A percentile compares a stretch with the other conserved stretches of the same genome.
These are phyloP conservation scores for Wickerhamiella musiphila DNA, from an alignment of 805 yeast genomes.

Conservation along the genomic window DNA sequence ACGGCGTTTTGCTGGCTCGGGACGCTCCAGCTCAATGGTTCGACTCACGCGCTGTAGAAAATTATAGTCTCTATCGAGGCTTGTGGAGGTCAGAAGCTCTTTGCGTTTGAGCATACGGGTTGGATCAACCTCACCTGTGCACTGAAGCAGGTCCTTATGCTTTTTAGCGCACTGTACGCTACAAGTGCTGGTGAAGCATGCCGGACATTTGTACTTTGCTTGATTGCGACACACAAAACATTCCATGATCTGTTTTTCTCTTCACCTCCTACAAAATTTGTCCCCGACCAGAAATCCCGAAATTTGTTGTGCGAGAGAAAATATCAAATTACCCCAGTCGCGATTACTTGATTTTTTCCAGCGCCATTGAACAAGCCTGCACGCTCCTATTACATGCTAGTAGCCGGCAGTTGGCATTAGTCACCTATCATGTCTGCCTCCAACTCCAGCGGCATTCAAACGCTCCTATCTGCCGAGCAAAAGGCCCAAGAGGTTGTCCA, in stretches of 20 bases:
- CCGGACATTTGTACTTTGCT: constrained; percentile 65
- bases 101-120: constrained; percentile 36
- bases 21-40: constrained; percentile 37
- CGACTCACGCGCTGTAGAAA: constrained; percentile 48
- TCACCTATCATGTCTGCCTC: constrained; percentile 24
- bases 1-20: constrained; percentile 27
- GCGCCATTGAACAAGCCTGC: neutral
- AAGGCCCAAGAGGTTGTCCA: constrained; percentile 93
- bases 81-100: constrained; percentile 26
- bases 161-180: constrained; percentile 49
- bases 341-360: neutral
- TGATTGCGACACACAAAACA: constrained; percentile 14
- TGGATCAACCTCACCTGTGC: constrained; percentile 51
- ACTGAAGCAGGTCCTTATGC: constrained; percentile 46
- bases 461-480: constrained; percentile 71
- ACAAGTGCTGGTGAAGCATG: constrained; percentile 52
- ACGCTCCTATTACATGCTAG: too few species aligned
- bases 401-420: too few species aligned
- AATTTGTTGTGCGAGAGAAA: neutral
- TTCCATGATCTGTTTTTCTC: neutral
- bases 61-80: constrained; percentile 69
- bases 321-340: neutral
- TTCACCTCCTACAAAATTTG: neutral
- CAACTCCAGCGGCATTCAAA: constrained; percentile 45
- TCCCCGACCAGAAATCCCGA: neutral